Evolutionary conservation across 495 filamentous ascomycete genomes (phyloP), one percentile per base, ranked within the genome.

Genomic region (Lepidopterella palustris): DNA sequence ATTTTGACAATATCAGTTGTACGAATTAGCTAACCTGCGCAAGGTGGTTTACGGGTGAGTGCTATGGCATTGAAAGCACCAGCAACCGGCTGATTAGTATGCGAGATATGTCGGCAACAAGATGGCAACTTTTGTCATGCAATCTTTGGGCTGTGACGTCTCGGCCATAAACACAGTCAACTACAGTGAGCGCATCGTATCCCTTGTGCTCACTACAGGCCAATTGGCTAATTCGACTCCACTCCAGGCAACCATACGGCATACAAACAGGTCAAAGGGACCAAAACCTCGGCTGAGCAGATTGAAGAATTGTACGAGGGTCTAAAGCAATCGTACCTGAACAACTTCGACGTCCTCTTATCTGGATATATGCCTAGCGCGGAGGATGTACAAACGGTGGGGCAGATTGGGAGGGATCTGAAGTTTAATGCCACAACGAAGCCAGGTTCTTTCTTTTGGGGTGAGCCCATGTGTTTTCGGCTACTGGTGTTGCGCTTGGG

Each of bases 51-150:
- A 72, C 40, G 74, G 74, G 74, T 76, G 58, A 71, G 73, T 61
- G 18, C 24, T 47, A 54, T 56, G 5, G 20, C 10, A 24, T 20
- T 20, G 29, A 59, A 15, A 85, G 88, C 78, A 79, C 84, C 13
- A 40, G 32, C 21, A 25, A 11, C 42, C 35, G 49, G 63, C 64
- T 62, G 27, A 66, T 28, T 27, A 32, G 24, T 48, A 35, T 3
- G 60, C 32, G 67, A 98, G 93, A 65, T 89, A 96, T 82, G 93
- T 98, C 68, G 93, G 93, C 32, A 98, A 98, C 69, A 90, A 89
- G 66, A 96, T 97, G 78, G 90, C 90, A 39, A 86, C 87, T 0
- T 92, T 95, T 61, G 88, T 89, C 68, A 85, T 98, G 81, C 92
- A 97, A 72, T 83, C 87, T 1, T 77, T 97, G 59, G 93, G 93